Percentiles rank a stretch among this genome's conserved stretches.
These are phyloP conservation scores for Tephrocybe sp. DNA, from an alignment of 768 basidiomycete species.

Conservation along the genomic window DNA sequence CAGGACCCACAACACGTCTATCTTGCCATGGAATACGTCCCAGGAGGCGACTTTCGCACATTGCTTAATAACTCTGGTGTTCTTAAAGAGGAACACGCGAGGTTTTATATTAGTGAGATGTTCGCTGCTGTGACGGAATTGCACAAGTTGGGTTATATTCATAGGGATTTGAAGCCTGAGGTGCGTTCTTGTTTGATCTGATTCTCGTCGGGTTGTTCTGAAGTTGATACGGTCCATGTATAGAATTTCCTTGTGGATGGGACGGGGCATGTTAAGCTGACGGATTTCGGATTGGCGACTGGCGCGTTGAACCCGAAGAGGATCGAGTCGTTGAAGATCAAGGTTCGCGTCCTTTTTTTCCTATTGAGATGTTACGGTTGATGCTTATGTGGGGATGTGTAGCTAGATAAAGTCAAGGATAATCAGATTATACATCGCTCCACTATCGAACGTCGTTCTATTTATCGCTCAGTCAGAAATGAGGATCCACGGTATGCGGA, in stretches of 20 bases:
- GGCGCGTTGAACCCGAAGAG: slow-evolving; percentile 92
- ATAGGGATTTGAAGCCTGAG: slow-evolving; percentile 97
- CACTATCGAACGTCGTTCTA: slow-evolving; percentile 90
- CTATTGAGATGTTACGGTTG: not conserved
- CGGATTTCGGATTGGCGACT: slow-evolving; percentile 96
- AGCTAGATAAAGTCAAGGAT: slow-evolving; percentile 97
- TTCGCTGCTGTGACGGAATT: slow-evolving; percentile 91
- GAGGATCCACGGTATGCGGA: slow-evolving; percentile 94
- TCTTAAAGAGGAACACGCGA: slow-evolving; percentile 93
- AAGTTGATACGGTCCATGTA: not conserved
- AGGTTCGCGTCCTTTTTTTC: slow-evolving; percentile 45
- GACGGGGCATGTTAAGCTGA: slow-evolving; percentile 94
- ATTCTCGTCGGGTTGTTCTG: not conserved
- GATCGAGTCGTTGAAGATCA: slow-evolving; percentile 92
- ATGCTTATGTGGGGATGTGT: slow-evolving; percentile 3
- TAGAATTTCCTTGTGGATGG: slow-evolving; percentile 97
- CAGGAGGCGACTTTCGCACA: slow-evolving; percentile 97
- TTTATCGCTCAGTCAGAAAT: slow-evolving; percentile 89
- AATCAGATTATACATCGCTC: slow-evolving; percentile 86
- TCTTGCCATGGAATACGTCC: slow-evolving; percentile 99
- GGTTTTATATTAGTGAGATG: slow-evolving; percentile 98
- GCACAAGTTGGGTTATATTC: slow-evolving; percentile 97
- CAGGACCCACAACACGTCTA: slow-evolving; percentile 91
- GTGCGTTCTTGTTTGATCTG: slow-evolving; percentile 37
- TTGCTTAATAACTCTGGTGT: slow-evolving; percentile 97